A percentile compares a stretch with the other conserved stretches of the same genome.
These are phyloP conservation scores for Mortierella sp. DNA, from an alignment of 371 early-diverging fungal species.

Conservation along the genomic window DNA sequence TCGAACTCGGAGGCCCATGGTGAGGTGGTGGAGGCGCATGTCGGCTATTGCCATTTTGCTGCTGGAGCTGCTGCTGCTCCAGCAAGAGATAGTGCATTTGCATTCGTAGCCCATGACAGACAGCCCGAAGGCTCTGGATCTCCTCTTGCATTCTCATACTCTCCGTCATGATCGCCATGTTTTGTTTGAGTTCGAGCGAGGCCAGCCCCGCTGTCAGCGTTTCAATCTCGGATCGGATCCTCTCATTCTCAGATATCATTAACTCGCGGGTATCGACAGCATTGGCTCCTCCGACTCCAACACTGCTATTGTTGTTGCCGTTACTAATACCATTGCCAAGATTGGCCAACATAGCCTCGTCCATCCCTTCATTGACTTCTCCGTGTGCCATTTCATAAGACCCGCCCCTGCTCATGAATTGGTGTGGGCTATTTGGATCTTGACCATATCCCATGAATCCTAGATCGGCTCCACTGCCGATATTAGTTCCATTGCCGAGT, in stretches of 20 bases:
- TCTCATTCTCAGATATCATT: conserved; percentile 62
- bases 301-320: conserved; percentile 23
- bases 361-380: too few relatives aligned
- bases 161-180: conserved; percentile 76
- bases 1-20: conserved; percentile 22
- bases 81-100: conserved; percentile 75
- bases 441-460: too few relatives aligned
- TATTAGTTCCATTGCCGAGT: conserved; percentile 54
- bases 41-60: conserved; percentile 6
- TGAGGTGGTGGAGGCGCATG: conserved; percentile 16
- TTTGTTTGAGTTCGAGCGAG: conserved; percentile 73
- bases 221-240: conserved; percentile 67
- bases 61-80: conserved; percentile 54
- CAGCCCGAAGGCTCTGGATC: conserved; percentile 68
- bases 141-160: conserved; percentile 76
- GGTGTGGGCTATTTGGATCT: too few relatives aligned
- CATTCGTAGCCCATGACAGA: conserved; percentile 74
- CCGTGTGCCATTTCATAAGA: conserved; percentile 15
- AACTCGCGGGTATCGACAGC: conserved; percentile 46
- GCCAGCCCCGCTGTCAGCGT: conserved; percentile 66
- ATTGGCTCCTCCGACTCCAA: conserved; percentile 16
- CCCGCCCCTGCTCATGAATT: conserved; percentile 13
- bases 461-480: not conserved
- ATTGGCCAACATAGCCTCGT: too few relatives aligned
- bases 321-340: too few relatives aligned